Percentiles rank a stretch among this genome's conserved stretches.
Conservation (phyloP, 768 basidiomycete species). For the Tremella fuciformis region DNA sequence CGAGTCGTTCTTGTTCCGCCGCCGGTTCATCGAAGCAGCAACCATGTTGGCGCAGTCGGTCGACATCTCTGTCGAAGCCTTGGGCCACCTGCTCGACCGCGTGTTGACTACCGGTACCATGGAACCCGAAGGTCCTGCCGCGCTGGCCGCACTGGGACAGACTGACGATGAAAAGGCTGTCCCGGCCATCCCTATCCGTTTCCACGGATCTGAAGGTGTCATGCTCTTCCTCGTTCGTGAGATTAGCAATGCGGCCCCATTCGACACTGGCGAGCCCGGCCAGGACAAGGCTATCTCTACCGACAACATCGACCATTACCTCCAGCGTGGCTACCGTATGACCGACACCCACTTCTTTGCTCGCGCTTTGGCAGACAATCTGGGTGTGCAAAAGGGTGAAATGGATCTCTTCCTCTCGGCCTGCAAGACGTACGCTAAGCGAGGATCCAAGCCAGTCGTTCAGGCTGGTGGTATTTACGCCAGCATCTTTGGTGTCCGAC, state of each 20-base stretch:
- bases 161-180: constrained; percentile 39
- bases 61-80: constrained; percentile 44
- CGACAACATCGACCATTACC: constrained; percentile 47
- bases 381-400: constrained; percentile 48
- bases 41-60: constrained; percentile 48
- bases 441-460: constrained; percentile 50
- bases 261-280: constrained; percentile 25
- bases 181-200: constrained; percentile 44
- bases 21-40: constrained; percentile 48
- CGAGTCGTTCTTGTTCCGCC: constrained; percentile 37
- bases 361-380: constrained; percentile 41
- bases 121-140: constrained; percentile 11
- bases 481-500: constrained; percentile 50
- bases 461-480: constrained; percentile 51
- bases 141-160: background rate
- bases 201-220: constrained; percentile 48
- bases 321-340: constrained; percentile 49
- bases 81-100: constrained; percentile 52
- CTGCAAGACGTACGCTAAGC: constrained; percentile 52
- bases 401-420: constrained; percentile 49
- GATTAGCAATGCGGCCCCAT: constrained; percentile 32
- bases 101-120: constrained; percentile 49
- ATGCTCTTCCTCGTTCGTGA: constrained; percentile 52
- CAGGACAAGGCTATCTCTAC: constrained; percentile 12
- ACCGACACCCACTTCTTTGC: constrained; percentile 51